Evolutionary conservation across 257 asterid genomes (phyloP).

Genomic region (Solanum chaucha): DNA sequence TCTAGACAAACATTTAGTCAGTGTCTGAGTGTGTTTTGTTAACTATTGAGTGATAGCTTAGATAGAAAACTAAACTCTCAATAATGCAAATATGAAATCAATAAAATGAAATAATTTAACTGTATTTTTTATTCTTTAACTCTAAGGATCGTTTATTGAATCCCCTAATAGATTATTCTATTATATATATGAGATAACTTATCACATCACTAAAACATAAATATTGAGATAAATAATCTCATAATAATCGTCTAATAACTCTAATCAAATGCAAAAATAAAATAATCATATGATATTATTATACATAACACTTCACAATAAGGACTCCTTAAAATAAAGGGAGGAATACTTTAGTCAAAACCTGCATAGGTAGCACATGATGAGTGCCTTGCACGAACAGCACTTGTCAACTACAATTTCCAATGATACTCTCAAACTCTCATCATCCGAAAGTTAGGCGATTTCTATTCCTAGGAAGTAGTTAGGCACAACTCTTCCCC

Average conservation of each 20-base stretch:
- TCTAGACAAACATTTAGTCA: too few relatives aligned
- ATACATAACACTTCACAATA: background rate
- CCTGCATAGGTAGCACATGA: background rate
- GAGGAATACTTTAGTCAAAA: background rate
- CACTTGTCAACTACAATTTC: background rate
- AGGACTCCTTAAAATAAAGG: background rate
- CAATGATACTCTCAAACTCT: background rate
- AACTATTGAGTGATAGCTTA: background rate
- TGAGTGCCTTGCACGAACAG: background rate
- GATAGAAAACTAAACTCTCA: too few relatives aligned
- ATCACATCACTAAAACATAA: too few relatives aligned
- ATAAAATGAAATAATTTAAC: background rate
- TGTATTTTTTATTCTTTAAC: background rate
- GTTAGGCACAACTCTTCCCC: too few relatives aligned
- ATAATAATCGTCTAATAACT: background rate
- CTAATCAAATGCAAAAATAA: too few relatives aligned
- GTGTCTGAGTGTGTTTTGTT: too few relatives aligned
- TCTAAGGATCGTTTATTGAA: too few relatives aligned
- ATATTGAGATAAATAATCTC: too few relatives aligned
- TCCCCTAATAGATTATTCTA: too few relatives aligned
- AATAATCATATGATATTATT: too few relatives aligned
- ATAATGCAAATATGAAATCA: background rate
- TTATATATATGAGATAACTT: too few relatives aligned
- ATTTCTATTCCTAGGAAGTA: too few relatives aligned
- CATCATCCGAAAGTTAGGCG: background rate